Evolutionary conservation across 192 early-diverging fungal species (phyloP), one percentile per base, ranked within the genome.

Genomic region (Coemansia sp.): DNA sequence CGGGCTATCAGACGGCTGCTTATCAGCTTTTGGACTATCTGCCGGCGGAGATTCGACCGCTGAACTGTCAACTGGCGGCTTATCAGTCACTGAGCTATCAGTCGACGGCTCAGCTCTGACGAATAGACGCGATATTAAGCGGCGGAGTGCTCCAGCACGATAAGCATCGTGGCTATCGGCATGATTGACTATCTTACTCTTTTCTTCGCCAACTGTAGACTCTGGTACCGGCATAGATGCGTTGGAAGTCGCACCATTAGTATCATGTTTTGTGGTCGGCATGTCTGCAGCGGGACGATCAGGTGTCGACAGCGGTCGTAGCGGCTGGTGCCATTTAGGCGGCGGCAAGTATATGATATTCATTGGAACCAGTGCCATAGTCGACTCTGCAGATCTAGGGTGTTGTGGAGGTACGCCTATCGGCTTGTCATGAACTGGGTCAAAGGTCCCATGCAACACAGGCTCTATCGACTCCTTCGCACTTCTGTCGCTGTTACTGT

Each of bases 331-430:
- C 80, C 80, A 83, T 24, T 65, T 24, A 3, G 80, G 80, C 33
- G 80, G 80, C 34, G 75, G 75, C 63, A 83, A 20, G 34, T 83
- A 83, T 0, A 83, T 83, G 22, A 83, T 47, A 39, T 66, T 83
- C 29, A 83, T 70, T 15, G 80, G 80, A 44, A 83, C 80, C 38
- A 83, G 67, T 0, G 80, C 80, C 20, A 20, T 64, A 1, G 15
- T 41, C 22, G 64, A 36, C 31, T 36, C 34, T 0, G 13, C 47
- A 16, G 68, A 22, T 60, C 58, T n/a, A 40, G 12, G 20, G 4
- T 52, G 62, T 3, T 13, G 24, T 18, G 66, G 15, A 13, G 76
- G 53, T 9, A 52, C 57, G 3, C 71, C 67, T 20, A 62, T 65
- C 1, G 62, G 49, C 39, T 43, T 55, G 1, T 70, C 70, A 40